Evolutionary conservation across 805 yeast species (phyloP).

Genomic region (Metschnikowia amazonensis): DNA sequence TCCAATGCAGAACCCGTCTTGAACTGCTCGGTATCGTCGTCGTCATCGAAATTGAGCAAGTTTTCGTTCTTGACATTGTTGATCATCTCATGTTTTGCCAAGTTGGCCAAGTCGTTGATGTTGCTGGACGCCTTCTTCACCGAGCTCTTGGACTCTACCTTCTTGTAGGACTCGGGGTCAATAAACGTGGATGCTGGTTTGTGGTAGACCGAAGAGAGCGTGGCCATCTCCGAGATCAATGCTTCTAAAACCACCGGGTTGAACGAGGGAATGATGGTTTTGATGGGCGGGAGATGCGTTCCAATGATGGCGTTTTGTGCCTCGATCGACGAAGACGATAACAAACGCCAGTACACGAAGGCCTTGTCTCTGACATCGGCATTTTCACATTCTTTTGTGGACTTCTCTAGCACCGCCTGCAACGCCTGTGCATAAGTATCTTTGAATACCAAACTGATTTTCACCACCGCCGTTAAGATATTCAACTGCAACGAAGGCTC

Average conservation of each 20-base stretch:
- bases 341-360: constrained; percentile 72
- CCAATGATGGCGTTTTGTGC: constrained; percentile 53
- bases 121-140: constrained; percentile 26
- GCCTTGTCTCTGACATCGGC: constrained; percentile 81
- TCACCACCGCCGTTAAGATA: constrained; percentile 59
- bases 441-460: constrained; percentile 35
- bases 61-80: constrained; percentile 68
- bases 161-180: constrained; percentile 30
- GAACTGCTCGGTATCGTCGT: constrained; percentile 26
- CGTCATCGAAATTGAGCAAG: constrained; percentile 80
- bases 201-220: constrained; percentile 85
- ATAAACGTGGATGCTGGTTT: constrained; percentile 70
- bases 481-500: constrained; percentile 60
- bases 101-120: constrained; percentile 70
- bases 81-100: constrained; percentile 74
- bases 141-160: constrained; percentile 16
- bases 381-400: constrained; percentile 64
- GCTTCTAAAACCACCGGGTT: constrained; percentile 65
- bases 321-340: constrained; percentile 45
- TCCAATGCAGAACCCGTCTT: constrained; percentile 47
- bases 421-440: constrained; percentile 39
- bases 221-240: constrained; percentile 70
- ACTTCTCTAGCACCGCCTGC: constrained; percentile 57
- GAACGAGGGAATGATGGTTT: constrained; percentile 67
- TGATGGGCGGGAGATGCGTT: constrained; percentile 64